Base-by-base conservation (phyloP, 2,329 filamentous ascomycete genomes). In the Fusarium succisae region DNA sequence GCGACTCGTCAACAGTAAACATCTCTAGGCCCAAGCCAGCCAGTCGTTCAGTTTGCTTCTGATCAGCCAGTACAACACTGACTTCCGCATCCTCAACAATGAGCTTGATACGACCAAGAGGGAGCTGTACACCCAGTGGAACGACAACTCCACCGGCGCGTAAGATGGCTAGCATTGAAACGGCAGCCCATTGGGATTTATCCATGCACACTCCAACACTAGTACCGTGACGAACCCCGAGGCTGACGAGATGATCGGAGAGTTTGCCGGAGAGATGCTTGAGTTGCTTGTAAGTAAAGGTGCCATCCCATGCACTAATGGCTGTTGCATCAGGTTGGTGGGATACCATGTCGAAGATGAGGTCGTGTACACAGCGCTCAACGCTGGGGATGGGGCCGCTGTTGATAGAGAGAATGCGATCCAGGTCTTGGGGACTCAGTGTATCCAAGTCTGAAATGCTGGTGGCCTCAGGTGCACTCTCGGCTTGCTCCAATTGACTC, bases 141-240 rank as follows among this genome's bases (percentile, higher is more conserved):
- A 65, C 45, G 7, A 65, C 62, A 18, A 47, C 30, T 22, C 62
- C 62, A 2, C 62, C 62, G 12, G 62, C 45, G 8, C 57, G 45
- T 20, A 65, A 11, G 24, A 65, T 62, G 11, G 56, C 56, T 1
- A 65, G 56, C 45, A 62, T 45, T 5, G 45, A 58, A 17, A 58
- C 18, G 10, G 55, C 41, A 15, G 30, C 37, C 62, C 39, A 60
- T 18, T n/a, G 56, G 0, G 56, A 65, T n/a, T 65, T 65, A 13
- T 65, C 38, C 62, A 65, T 53, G 20, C 62, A 65, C 1, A 65
- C 30, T 5, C 62, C 62, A 2, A 65, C 62, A 2, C 43, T 51
- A 13, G 44, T 30, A 1, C 26, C 44, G 13, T 50, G 44, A 1
- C 35, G 20, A 15, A 60, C 35, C 6, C 57, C 57, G 5, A 60